Percentiles rank a stretch among this genome's conserved stretches.
Evolutionary conservation across 139 green algal species (phyloP).

Genomic region (Micractinium sp.): DNA sequence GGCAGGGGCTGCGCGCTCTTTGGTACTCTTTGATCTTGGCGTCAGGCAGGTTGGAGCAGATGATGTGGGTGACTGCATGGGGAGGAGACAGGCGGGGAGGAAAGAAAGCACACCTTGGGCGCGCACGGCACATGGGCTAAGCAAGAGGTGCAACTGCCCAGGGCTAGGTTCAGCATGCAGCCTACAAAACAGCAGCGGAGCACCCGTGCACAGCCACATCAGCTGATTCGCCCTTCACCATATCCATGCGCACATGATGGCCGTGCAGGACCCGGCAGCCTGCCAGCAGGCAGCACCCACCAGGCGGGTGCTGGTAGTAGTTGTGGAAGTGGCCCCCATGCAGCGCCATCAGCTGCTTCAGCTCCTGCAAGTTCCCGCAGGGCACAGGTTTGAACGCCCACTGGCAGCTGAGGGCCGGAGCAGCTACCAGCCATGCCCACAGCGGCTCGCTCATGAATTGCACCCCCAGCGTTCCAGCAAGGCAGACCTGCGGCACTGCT

Average conservation of each 20-base stretch:
- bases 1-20: constrained; percentile 53
- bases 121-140: no score
- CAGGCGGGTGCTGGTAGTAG: constrained; percentile 56
- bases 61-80: not conserved
- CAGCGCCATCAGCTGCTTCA: constrained; percentile 91
- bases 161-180: not conserved
- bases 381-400: no score
- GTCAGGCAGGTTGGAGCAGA: constrained; percentile 80
- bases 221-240: no score
- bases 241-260: no score
- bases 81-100: not conserved
- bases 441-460: no score
- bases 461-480: not conserved
- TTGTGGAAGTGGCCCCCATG: constrained; percentile 93
- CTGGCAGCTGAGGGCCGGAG: no score
- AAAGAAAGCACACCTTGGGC: no score
- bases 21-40: constrained; percentile 76
- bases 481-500: not conserved
- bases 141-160: not conserved
- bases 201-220: not conserved
- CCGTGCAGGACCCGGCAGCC: no score
- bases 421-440: no score
- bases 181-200: no score
- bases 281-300: no score
- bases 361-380: constrained; percentile 63